A percentile compares a stretch with the other conserved stretches of the same genome.
These are phyloP conservation scores for Huiozyma naganishii DNA, from an alignment of 805 yeast species.

Conservation along the genomic window DNA sequence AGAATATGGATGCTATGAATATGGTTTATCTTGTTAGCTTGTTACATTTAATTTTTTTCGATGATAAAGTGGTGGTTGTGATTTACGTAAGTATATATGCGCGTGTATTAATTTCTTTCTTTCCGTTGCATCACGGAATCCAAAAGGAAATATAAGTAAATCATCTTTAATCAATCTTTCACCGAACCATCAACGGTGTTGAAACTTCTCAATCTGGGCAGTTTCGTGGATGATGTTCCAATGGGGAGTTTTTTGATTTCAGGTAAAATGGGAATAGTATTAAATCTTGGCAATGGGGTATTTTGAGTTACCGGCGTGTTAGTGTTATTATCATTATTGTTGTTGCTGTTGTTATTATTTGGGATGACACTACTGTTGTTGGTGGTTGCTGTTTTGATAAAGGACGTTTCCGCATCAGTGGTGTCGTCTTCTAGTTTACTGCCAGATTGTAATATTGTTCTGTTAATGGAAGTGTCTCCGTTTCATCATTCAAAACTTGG, in stretches of 20 bases:
- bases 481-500: constrained; percentile 35
- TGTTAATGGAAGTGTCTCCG: constrained; percentile 8
- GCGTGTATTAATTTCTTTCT: too few species aligned
- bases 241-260: constrained; percentile 1
- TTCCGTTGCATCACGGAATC: too few species aligned
- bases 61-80: too few species aligned
- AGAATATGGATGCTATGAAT: too few species aligned
- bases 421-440: constrained; percentile 7
- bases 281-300: background rate
- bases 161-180: constrained; percentile 7
- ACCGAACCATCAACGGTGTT: constrained; percentile 19
- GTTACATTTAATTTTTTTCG: too few species aligned
- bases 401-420: constrained; percentile 11
- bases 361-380: background rate
- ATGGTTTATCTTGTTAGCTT: too few species aligned
- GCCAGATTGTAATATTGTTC: constrained; percentile 6
- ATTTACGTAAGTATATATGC: too few species aligned
- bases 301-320: background rate
- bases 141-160: too few species aligned
- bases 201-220: constrained; percentile 23
- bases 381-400: background rate
- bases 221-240: background rate
- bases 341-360: background rate
- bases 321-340: background rate
- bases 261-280: constrained; percentile 5